phyloP scores from a whole-genome alignment of 1,284 basidiomycete species.

The Rhodotorula sp. region DNA sequence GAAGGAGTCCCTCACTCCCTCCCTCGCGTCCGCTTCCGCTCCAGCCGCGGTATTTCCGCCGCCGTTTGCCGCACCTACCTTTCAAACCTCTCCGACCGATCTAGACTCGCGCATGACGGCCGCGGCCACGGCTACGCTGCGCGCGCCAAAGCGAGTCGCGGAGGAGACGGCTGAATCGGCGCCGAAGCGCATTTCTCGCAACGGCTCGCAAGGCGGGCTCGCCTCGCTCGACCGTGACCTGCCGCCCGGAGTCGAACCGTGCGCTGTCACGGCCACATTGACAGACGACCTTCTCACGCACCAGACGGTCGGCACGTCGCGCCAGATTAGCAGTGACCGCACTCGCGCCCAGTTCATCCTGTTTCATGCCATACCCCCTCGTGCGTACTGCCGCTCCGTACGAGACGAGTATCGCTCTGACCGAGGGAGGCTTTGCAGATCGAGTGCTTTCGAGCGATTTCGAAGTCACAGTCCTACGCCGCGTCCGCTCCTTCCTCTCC shows the following conservation, averaged over 20 bases:
- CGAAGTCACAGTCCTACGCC: conserved; percentile 29
- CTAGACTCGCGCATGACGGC: neutral
- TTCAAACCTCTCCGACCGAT: neutral
- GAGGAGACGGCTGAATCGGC: neutral
- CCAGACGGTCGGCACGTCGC: conserved; percentile 12
- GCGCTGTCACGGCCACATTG: conserved; percentile 42
- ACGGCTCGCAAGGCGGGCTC: neutral
- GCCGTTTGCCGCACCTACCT: neutral
- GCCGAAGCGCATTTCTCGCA: neutral
- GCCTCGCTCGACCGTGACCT: conserved; percentile 8
- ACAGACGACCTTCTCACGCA: conserved; percentile 47
- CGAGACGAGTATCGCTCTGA: neutral
- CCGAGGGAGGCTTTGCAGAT: neutral
- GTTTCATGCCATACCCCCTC: conserved; percentile 34
- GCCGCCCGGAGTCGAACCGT: conserved; percentile 27
- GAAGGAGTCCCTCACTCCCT: neutral
- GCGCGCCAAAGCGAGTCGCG: neutral
- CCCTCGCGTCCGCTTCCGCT: neutral
- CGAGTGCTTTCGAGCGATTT: conserved; percentile 18
- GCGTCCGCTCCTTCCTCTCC: conserved; percentile 19
- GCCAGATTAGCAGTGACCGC: conserved; percentile 37
- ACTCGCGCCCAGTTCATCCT: conserved; percentile 43
- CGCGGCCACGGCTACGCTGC: neutral
- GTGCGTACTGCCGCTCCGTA: conserved; percentile 18
- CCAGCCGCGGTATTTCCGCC: neutral